Evolutionary conservation across 2,329 filamentous ascomycete species (phyloP).

Genomic region (Aspergillus texensis): DNA sequence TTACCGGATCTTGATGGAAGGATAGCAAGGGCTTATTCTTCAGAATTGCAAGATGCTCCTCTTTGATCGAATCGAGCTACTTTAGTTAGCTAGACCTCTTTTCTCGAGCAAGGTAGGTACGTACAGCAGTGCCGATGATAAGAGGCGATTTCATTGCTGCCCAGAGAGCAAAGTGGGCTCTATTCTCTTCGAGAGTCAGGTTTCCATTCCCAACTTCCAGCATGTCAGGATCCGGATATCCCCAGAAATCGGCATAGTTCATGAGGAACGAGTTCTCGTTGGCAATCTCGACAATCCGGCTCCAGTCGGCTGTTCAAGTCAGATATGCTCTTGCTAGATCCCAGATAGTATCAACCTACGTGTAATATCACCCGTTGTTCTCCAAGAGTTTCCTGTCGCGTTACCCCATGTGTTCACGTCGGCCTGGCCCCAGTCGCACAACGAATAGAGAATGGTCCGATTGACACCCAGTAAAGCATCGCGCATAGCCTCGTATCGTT

Average conservation of each 20-base stretch:
- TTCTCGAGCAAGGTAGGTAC: background rate
- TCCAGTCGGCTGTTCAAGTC: constrained; percentile 21
- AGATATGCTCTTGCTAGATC: background rate
- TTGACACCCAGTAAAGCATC: constrained; percentile 52
- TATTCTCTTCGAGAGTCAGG: constrained; percentile 49
- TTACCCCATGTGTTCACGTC: constrained; percentile 56
- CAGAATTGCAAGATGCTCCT: constrained; percentile 45
- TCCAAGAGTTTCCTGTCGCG: constrained; percentile 51
- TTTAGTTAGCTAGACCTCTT: constrained; percentile 5
- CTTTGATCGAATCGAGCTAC: constrained; percentile 40
- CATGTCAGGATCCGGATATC: constrained; percentile 56
- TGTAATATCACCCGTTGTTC: constrained; percentile 39
- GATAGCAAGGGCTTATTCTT: constrained; percentile 44
- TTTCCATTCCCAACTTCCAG: constrained; percentile 55
- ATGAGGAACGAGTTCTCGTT: constrained; percentile 54
- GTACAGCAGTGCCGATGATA: constrained; percentile 50
- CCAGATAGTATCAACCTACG: constrained; percentile 17
- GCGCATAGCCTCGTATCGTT: constrained; percentile 56
- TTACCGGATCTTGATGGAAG: constrained; percentile 52
- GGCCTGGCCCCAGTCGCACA: constrained; percentile 59
- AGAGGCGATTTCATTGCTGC: constrained; percentile 54
- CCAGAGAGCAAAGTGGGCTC: constrained; percentile 58
- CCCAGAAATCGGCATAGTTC: constrained; percentile 52
- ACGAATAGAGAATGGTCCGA: constrained; percentile 53
- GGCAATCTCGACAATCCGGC: constrained; percentile 45